Percentiles rank a stretch among this genome's conserved stretches.
Evolutionary conservation across 2,329 filamentous ascomycete genomes (phyloP).

Genomic region (Paracorniculantispora psalliotae): DNA sequence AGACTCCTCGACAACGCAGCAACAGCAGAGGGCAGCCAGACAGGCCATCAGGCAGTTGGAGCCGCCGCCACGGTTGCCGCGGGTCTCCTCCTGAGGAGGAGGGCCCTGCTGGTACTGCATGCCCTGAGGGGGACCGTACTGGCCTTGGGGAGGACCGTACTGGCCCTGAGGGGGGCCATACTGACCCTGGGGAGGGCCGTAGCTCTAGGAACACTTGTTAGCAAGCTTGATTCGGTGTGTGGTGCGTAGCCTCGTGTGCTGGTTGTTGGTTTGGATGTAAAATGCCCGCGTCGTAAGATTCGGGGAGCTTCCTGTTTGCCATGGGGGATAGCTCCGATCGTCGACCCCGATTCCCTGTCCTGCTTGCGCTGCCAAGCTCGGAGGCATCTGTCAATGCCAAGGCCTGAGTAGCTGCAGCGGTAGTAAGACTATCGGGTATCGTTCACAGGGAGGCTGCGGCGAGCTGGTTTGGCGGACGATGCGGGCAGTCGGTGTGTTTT

Average conservation of each 20-base stretch:
- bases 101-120: conserved; percentile 41
- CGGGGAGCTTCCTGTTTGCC: background rate
- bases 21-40: conserved; percentile 46
- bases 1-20: conserved; percentile 44
- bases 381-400: background rate
- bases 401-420: background rate
- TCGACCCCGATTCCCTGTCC: too few relatives aligned
- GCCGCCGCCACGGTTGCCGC: conserved; percentile 29
- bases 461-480: background rate
- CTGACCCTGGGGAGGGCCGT: conserved; percentile 25
- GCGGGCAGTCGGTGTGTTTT: background rate
- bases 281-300: background rate
- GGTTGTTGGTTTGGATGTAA: background rate
- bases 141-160: conserved; percentile 29
- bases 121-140: conserved; percentile 34
- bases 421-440: background rate
- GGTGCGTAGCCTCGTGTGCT: background rate
- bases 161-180: conserved; percentile 22
- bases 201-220: conserved; percentile 19
- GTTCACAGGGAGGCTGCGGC: background rate
- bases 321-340: background rate
- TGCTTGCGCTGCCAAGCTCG: background rate
- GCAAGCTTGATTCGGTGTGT: background rate
- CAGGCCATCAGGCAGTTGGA: conserved; percentile 42
- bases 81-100: conserved; percentile 25